Evolutionary conservation across 1,139 yeast genomes (phyloP).

Genomic region (Zygoascus meyerae): DNA sequence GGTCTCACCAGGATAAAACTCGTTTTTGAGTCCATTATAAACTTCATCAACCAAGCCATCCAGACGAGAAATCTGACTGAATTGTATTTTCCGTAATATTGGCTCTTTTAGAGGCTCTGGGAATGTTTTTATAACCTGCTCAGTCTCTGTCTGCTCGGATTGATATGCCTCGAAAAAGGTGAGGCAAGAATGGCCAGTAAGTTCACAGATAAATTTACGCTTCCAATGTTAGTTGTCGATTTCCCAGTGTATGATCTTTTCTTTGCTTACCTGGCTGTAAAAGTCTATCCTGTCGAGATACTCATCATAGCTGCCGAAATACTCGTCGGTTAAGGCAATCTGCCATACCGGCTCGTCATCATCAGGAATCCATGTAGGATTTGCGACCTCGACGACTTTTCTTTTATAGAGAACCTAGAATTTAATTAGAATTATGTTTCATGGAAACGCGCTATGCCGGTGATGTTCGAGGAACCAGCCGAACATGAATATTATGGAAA

Average conservation of each 20-base stretch:
- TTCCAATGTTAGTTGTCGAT: constrained; percentile 25
- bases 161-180: constrained; percentile 85
- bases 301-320: constrained; percentile 72
- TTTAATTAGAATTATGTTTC: too few relatives aligned
- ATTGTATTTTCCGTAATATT: constrained; percentile 75
- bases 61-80: constrained; percentile 74
- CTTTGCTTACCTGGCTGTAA: constrained; percentile 27
- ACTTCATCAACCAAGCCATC: constrained; percentile 86
- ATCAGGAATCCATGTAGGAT: constrained; percentile 22
- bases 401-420: constrained; percentile 32
- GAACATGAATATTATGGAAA: too few relatives aligned
- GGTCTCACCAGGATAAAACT: constrained; percentile 87
- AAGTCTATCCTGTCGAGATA: constrained; percentile 48
- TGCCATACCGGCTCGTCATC: constrained; percentile 47
- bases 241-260: background rate
- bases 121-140: constrained; percentile 68
- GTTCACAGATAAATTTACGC: constrained; percentile 87
- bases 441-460: too few relatives aligned
- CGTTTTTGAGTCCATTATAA: constrained; percentile 60
- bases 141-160: constrained; percentile 48
- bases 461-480: too few relatives aligned
- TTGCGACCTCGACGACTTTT: constrained; percentile 29
- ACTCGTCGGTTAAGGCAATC: constrained; percentile 81
- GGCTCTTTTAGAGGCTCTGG: constrained; percentile 94
- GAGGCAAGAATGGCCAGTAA: constrained; percentile 87